These are phyloP conservation scores for Phanerochaete carnosa DNA, from an alignment of 768 basidiomycete species.

Conservation along the genomic window DNA sequence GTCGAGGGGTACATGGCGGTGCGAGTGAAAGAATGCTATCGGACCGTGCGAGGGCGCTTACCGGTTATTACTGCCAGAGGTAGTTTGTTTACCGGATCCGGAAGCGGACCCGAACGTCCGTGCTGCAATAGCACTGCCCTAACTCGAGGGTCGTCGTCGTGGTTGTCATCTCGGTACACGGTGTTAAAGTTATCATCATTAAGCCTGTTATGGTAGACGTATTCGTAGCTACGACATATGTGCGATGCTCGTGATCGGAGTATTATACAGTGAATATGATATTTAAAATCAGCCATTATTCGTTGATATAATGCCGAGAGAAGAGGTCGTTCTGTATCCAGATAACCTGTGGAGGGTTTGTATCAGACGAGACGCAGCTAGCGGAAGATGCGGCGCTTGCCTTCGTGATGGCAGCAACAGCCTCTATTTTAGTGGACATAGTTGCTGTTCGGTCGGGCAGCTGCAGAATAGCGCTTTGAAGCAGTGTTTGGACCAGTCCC, in stretches of 20 bases:
- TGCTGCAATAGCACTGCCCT: too few relatives aligned
- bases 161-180: too few relatives aligned
- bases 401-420: constrained; percentile 43
- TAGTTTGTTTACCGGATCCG: background rate
- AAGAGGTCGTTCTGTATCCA: constrained; percentile 52
- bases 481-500: constrained; percentile 44
- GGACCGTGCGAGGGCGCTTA: background rate
- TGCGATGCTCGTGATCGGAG: background rate
- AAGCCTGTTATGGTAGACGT: too few relatives aligned
- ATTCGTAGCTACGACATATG: background rate
- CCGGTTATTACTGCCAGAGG: background rate
- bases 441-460: constrained; percentile 34
- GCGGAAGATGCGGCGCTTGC: constrained; percentile 20
- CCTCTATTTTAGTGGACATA: constrained; percentile 36
- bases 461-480: constrained; percentile 38
- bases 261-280: background rate
- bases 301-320: constrained; percentile 39
- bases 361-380: background rate
- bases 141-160: background rate
- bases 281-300: constrained; percentile 12
- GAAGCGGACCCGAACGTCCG: background rate
- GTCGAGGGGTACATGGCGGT: constrained; percentile 8
- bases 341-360: constrained; percentile 29
- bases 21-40: constrained; percentile 1
- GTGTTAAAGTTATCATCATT: too few relatives aligned